Base-by-base conservation (phyloP, 306 rosid genomes). In the Spatholobus suberectus region DNA sequence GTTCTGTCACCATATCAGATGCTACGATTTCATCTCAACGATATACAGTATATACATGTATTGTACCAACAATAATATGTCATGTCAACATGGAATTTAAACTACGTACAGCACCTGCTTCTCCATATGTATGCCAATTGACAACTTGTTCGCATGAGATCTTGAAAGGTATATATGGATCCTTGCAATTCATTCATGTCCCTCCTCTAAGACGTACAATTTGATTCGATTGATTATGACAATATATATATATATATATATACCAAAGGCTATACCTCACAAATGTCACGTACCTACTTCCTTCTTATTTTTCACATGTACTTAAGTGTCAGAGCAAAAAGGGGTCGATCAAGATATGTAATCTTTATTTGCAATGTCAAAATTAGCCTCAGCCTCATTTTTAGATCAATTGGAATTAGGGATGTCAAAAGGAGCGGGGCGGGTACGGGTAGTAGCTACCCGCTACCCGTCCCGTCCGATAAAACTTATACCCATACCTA, bases 141-240 rank as follows among this genome's bases (percentile, higher is more conserved):
- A 44, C 72, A 62, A 61, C 72, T 43, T 63, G 23, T 29, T 44
- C 73, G 61, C 21, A 43, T 63, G 58, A 41, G 38, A 76, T 76
- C 14, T 76, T 29, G 4, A n/a, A 27, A 6, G 59, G 27, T 10
- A 52, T 24, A 1, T 57, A 23, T 38, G 23, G 24, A 58, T 75
- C 37, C 14, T 27, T 24, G 37, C 18, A 57, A 59, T 59, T 29
- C 74, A 38, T 9, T 21, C 54, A 68, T 52, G 73, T 68, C 73
- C 20, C 34, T 68, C 24, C 14, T 63, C 41, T 63, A 0, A 41
- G 18, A 69, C 8, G 0, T 1, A 49, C 8, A 12, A 11, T 69
- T 41, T 2, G 2, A 65, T 20, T 69, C 6, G 29, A 11, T 76
- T 59, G 4, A 14, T 78, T 4, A 35, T 78, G 1, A 14, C 9